These are phyloP conservation scores for Leucoagaricus sp. DNA, from an alignment of 1,284 basidiomycete genomes.

Conservation along the genomic window DNA sequence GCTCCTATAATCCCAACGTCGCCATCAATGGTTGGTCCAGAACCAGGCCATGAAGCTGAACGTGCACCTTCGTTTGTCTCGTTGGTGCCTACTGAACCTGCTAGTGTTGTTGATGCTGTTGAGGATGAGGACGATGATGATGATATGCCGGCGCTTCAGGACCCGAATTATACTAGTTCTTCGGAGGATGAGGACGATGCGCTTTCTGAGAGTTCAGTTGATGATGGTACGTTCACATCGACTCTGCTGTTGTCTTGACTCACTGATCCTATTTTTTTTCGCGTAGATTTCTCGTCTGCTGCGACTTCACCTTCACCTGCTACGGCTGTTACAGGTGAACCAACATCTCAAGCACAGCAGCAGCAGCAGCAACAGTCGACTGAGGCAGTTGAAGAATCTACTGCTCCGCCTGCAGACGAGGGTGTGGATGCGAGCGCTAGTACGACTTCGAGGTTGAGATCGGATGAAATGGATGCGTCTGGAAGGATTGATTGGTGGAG, in stretches of 20 bases:
- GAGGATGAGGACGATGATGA: slow-evolving; percentile 21
- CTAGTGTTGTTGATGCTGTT: no score
- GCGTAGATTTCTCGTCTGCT: slow-evolving; percentile 10
- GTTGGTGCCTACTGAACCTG: slow-evolving; percentile 5
- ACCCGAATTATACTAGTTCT: slow-evolving; percentile 28
- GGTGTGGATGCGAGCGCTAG: neutral
- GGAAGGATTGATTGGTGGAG: slow-evolving; percentile 80
- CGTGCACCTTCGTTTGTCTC: neutral
- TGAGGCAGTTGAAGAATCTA: neutral
- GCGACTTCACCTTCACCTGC: neutral
- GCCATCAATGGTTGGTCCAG: no score
- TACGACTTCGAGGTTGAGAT: slow-evolving; percentile 14
- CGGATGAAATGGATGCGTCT: slow-evolving; percentile 33
- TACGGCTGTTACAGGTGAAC: neutral
- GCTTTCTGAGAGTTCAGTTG: slow-evolving; percentile 13
- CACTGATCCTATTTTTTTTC: neutral
- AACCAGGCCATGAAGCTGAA: no score
- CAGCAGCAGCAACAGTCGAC: neutral
- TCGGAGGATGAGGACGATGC: slow-evolving; percentile 24
- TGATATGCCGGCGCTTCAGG: slow-evolving; percentile 32
- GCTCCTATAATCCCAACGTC: no score
- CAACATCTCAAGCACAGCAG: neutral
- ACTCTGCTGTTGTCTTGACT: neutral
- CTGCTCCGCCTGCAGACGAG: neutral
- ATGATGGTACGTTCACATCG: slow-evolving; percentile 18